These are phyloP conservation scores for Penicillium cosmopolitanum DNA, from an alignment of 495 filamentous ascomycete genomes.

Conservation along the genomic window DNA sequence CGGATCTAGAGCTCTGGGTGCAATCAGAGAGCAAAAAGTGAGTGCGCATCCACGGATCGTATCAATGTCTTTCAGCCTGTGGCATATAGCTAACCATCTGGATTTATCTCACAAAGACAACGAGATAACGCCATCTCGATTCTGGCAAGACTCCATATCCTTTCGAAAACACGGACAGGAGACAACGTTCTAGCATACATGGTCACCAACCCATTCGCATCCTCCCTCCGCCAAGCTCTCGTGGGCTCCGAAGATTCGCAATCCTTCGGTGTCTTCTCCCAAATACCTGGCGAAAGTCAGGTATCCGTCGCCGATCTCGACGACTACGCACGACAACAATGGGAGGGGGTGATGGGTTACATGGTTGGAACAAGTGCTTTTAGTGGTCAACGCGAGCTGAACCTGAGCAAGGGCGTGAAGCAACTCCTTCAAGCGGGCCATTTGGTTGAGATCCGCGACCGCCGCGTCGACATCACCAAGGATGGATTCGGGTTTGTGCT, in stretches of 20 bases:
- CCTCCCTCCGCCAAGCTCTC: constrained; percentile 77
- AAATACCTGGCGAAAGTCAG: constrained; percentile 55
- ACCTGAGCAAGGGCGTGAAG: constrained; percentile 80
- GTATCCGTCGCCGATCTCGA: constrained; percentile 77
- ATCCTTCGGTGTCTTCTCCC: constrained; percentile 85
- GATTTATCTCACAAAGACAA: constrained; percentile 50
- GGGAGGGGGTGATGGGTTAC: constrained; percentile 94
- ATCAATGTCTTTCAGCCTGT: constrained; percentile 5
- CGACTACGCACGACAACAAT: constrained; percentile 81
- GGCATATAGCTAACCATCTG: constrained; percentile 9
- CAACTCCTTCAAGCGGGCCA: constrained; percentile 75
- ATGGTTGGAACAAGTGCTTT: constrained; percentile 76
- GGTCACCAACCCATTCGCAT: constrained; percentile 74
- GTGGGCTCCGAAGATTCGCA: constrained; percentile 83
- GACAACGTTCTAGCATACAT: constrained; percentile 67
- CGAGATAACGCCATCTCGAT: constrained; percentile 81
- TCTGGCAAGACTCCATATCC: constrained; percentile 80
- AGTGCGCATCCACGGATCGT: constrained; percentile 22
- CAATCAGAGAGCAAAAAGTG: constrained; percentile 70
- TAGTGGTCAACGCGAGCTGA: constrained; percentile 49
- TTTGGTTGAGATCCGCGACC: constrained; percentile 70
- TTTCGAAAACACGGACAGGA: constrained; percentile 60
- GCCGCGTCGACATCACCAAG: constrained; percentile 75
- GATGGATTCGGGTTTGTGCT: constrained; percentile 91
- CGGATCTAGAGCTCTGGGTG: constrained; percentile 84